These are phyloP conservation scores for Silene latifolia DNA, from an alignment of 148 eudicot species.

Conservation along the genomic window DNA sequence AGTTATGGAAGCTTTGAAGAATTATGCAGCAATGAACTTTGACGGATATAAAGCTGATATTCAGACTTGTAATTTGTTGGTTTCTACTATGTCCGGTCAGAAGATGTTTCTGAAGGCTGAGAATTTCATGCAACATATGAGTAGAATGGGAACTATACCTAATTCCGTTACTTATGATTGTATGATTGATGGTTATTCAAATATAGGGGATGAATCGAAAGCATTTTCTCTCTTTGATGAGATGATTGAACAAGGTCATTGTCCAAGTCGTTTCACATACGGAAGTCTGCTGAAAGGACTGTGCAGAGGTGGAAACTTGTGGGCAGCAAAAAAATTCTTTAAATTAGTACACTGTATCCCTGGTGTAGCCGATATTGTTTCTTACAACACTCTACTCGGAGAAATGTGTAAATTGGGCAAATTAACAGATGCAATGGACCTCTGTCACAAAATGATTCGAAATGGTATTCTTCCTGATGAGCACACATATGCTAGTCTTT, in stretches of 20 bases:
- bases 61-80: constrained; percentile 49
- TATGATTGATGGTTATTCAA: constrained; percentile 60
- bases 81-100: constrained; percentile 51
- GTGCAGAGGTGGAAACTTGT: constrained; percentile 48
- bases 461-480: constrained; percentile 53
- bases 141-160: constrained; percentile 40
- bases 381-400: constrained; percentile 61
- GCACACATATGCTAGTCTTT: constrained; percentile 54
- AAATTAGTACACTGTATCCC: constrained; percentile 41
- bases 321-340: constrained; percentile 55
- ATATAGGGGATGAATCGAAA: constrained; percentile 43
- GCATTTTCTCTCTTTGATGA: constrained; percentile 62
- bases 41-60: constrained; percentile 37
- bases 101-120: constrained; percentile 56
- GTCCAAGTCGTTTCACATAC: constrained; percentile 58
- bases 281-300: constrained; percentile 71
- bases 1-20: constrained; percentile 47
- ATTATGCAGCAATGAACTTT: constrained; percentile 42
- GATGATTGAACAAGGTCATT: constrained; percentile 52
- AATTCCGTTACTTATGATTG: constrained; percentile 56
- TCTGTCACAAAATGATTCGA: constrained; percentile 61
- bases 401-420: constrained; percentile 54
- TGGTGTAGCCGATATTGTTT: constrained; percentile 42
- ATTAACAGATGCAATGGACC: constrained; percentile 42
- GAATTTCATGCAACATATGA: constrained; percentile 61